Base-by-base conservation (phyloP, 345 rosid genomes). In the Dovyalis caffra region DNA sequence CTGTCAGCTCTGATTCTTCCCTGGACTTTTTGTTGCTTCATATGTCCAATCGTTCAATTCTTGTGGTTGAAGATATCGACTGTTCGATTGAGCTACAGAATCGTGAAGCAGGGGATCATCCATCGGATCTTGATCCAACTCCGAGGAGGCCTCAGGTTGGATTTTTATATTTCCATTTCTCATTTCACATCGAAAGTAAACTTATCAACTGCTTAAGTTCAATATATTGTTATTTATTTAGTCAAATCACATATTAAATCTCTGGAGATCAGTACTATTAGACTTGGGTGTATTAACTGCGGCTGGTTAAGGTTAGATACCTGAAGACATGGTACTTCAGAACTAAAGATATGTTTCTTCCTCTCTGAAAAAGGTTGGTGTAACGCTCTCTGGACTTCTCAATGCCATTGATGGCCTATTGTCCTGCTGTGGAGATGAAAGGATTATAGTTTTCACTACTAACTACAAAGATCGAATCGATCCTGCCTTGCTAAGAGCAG, bases 61-160 rank as follows among this genome's bases (percentile, higher is more conserved):
- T 87, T 33, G 87, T 87, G 23, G 73, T 87, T 29, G 90, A 87
- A 60, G 88, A 87, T 60, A 80, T 87, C 16, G 90, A 87, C 40
- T 83, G 86, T 58, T 83, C 79, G n/a, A 45, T 86, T 20, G 69
- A 74, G 75, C 35, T 84, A 28, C 84, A 76, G 51, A 82, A 82
- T 51, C 81, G 86, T 3, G 75, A 74, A 63, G 26, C 73, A 3
- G 74, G 28, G 23, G 75, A 74, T 4, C 45, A 70, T 4, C 61
- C 25, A 20, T 5, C 29, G 10, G 62, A 64, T n/a, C 9, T 1
- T 56, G 56, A 28, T 8, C 66, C 20, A 28, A 29, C 26, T 29
- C 4, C 65, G n/a, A 29, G 76, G 7, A 34, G 8, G 8, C 56
- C 79, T 32, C 70, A 70, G 79, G 71, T 76, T 32, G 23, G 6